Conservation (phyloP, 129 eudicot genomes). For the Lonicera japonica region DNA sequence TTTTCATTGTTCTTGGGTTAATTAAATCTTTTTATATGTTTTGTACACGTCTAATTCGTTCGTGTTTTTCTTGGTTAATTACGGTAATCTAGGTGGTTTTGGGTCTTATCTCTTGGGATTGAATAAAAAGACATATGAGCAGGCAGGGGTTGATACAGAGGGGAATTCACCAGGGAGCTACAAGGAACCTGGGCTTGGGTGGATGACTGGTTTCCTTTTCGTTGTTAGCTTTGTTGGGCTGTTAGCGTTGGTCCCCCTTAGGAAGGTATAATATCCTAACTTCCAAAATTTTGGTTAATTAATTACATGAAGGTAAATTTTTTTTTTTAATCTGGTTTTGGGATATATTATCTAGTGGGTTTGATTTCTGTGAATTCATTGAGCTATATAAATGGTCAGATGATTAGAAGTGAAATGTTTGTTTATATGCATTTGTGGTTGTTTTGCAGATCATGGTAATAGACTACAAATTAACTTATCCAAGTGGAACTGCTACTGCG, state of each 20-base stretch:
- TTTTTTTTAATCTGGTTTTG: not conserved
- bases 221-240: conserved; percentile 78
- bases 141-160: conserved; percentile 67
- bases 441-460: conserved; percentile 67
- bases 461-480: conserved; percentile 69
- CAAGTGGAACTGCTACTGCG: conserved; percentile 98
- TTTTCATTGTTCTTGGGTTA: not conserved
- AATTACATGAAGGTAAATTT: not conserved
- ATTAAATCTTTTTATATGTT: too few species aligned
- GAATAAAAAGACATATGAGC: conserved; percentile 59
- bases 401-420: too few species aligned
- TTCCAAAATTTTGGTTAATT: conserved; percentile 2
- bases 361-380: not conserved
- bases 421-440: not conserved
- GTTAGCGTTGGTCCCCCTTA: conserved; percentile 86
- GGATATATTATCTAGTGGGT: not conserved
- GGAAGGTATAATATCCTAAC: conserved; percentile 54
- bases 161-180: conserved; percentile 66
- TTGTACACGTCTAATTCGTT: not conserved
- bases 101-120: conserved; percentile 77
- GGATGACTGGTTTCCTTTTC: conserved; percentile 87
- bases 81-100: conserved; percentile 61
- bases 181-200: conserved; percentile 74
- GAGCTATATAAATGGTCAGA: too few species aligned
- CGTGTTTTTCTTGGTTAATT: not conserved